phyloP scores from a whole-genome alignment of 2,329 filamentous ascomycete genomes.

The Chlorencoelia australis region DNA sequence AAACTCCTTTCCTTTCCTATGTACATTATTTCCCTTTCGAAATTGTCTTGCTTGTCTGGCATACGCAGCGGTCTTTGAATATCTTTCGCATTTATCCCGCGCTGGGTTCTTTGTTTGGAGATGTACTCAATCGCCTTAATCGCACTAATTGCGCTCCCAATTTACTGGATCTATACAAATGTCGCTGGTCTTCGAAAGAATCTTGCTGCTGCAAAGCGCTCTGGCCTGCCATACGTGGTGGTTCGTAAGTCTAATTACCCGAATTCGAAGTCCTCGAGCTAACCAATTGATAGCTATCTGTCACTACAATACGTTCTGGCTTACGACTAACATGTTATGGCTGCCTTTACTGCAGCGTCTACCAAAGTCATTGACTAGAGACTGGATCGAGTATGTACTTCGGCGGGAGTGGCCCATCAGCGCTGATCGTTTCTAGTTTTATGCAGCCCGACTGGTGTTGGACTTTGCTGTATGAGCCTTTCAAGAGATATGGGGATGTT shows the following conservation, averaged over 20 bases:
- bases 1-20: no score
- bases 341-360: slow-evolving; percentile 44
- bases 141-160: slow-evolving; percentile 11
- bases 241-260: slow-evolving; percentile 36
- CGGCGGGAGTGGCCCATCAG: not conserved
- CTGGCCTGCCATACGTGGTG: slow-evolving; percentile 43
- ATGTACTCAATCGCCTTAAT: slow-evolving; percentile 20
- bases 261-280: not conserved
- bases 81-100: no score
- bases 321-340: slow-evolving; percentile 44
- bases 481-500: slow-evolving; percentile 49
- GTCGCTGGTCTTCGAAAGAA: slow-evolving; percentile 32
- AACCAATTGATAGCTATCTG: slow-evolving; percentile 32
- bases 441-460: slow-evolving; percentile 52
- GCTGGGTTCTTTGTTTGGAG: no score
- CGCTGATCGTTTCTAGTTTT: slow-evolving; percentile 33
- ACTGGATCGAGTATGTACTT: slow-evolving; percentile 47
- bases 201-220: slow-evolving; percentile 39
- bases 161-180: slow-evolving; percentile 18
- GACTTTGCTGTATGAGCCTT: slow-evolving; percentile 44
- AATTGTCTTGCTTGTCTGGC: no score
- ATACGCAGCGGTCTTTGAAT: no score
- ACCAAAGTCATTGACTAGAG: slow-evolving; percentile 44
- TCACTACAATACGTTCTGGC: slow-evolving; percentile 44
- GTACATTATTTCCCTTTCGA: no score